A percentile compares a stretch with the other conserved stretches of the same genome.
Evolutionary conservation across 192 early-diverging fungal genomes (phyloP).

Genomic region (Jimgerdemannia lactiflua): DNA sequence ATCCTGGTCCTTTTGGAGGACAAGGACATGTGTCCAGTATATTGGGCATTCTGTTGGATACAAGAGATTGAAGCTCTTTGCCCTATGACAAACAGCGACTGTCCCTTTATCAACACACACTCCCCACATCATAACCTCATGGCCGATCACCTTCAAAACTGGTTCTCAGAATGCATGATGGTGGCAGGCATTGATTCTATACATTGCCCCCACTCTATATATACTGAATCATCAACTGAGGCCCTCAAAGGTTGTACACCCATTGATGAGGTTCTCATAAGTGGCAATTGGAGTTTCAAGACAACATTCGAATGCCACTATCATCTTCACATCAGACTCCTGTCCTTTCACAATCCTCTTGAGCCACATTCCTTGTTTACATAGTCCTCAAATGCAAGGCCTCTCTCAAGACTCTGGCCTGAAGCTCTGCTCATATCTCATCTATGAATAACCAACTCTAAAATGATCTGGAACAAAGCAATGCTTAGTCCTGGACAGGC

Average conservation of each 20-base stretch:
- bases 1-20: slow-evolving; percentile 5
- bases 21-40: slow-evolving; percentile 5
- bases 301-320: too few relatives aligned
- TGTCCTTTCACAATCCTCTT: too few relatives aligned
- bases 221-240: slow-evolving; percentile 1
- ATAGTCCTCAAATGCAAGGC: too few relatives aligned
- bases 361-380: too few relatives aligned
- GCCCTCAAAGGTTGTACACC: background rate
- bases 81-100: background rate
- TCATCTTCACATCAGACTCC: too few relatives aligned
- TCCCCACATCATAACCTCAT: slow-evolving; percentile 2
- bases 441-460: too few relatives aligned
- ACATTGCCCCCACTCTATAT: slow-evolving; percentile 1
- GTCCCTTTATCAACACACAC: slow-evolving; percentile 1
- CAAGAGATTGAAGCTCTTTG: slow-evolving; percentile 1
- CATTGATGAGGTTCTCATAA: slow-evolving; percentile 6
- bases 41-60: background rate
- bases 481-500: too few relatives aligned
- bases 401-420: too few relatives aligned
- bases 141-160: slow-evolving; percentile 3
- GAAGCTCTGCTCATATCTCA: too few relatives aligned
- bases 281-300: slow-evolving; percentile 1
- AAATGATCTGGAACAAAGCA: too few relatives aligned
- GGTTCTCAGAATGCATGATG: slow-evolving; percentile 2
- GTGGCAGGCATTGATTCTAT: slow-evolving; percentile 2